These are phyloP conservation scores for Catunica adiposa DNA, from an alignment of 2,329 filamentous ascomycete genomes.

Conservation along the genomic window DNA sequence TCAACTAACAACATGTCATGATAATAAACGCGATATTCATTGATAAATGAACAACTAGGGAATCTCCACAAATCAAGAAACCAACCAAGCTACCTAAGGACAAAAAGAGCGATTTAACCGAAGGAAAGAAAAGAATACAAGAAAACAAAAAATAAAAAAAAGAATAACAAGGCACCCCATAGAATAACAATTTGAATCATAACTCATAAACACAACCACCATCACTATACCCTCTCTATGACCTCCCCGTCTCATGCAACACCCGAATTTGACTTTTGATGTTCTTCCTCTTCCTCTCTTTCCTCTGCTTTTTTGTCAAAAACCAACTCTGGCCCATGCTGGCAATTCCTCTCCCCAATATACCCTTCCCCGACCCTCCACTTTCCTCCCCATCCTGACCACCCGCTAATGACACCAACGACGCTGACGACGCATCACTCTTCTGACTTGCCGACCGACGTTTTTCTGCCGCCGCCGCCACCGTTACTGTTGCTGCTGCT, in stretches of 20 bases:
- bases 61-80: neutral
- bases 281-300: constrained; percentile 22
- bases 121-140: neutral
- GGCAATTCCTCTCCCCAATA: constrained; percentile 5
- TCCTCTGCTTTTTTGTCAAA: constrained; percentile 15
- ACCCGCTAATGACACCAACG: neutral
- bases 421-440: neutral
- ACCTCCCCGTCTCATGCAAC: constrained; percentile 18
- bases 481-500: neutral
- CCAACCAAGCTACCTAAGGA: too few species aligned
- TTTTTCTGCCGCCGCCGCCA: neutral
- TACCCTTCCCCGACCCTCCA: neutral
- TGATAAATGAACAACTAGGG: neutral
- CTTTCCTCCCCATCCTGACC: neutral
- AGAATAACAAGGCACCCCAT: neutral
- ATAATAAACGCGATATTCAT: neutral
- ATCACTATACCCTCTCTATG: neutral
- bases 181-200: neutral
- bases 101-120: too few species aligned
- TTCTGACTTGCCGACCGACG: constrained; percentile 1
- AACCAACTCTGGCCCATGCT: constrained; percentile 10
- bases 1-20: too few species aligned
- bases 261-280: constrained; percentile 24
- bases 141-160: neutral
- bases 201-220: neutral